phyloP scores from a whole-genome alignment of 768 basidiomycete species.

The Mycena capillaripes region DNA sequence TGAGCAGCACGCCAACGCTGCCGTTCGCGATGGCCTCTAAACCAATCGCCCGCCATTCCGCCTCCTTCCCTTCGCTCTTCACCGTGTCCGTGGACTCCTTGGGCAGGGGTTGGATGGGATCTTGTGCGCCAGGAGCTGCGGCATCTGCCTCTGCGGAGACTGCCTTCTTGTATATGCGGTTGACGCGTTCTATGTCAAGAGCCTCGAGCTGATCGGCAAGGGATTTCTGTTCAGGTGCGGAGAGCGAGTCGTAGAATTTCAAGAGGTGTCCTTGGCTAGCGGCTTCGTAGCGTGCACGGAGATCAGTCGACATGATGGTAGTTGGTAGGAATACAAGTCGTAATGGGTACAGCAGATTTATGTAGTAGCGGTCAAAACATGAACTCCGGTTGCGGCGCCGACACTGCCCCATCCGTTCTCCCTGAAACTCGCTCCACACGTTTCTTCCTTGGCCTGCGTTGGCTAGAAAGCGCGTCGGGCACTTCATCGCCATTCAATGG shows the following conservation, averaged over 20 bases:
- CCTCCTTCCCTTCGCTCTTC: slow-evolving; percentile 66
- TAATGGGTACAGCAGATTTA: background rate
- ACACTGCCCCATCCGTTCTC: slow-evolving; percentile 1
- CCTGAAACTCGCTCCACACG: slow-evolving; percentile 16
- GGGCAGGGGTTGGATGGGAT: slow-evolving; percentile 86
- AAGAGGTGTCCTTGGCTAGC: slow-evolving; percentile 93
- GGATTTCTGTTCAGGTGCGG: slow-evolving; percentile 70
- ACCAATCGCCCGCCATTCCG: slow-evolving; percentile 84
- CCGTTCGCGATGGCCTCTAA: slow-evolving; percentile 85
- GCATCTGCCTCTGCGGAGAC: slow-evolving; percentile 73
- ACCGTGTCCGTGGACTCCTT: slow-evolving; percentile 79
- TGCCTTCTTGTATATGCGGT: slow-evolving; percentile 87
- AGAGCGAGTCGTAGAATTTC: slow-evolving; percentile 85
- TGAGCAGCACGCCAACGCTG: slow-evolving; percentile 93
- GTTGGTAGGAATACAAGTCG: slow-evolving; percentile 25
- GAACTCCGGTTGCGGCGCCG: background rate
- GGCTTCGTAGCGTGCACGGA: slow-evolving; percentile 75
- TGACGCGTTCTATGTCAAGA: slow-evolving; percentile 93
- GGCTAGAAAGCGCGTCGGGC: background rate
- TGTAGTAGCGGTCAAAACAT: slow-evolving; percentile 1
- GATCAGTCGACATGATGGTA: slow-evolving; percentile 68
- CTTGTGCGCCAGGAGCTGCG: slow-evolving; percentile 54
- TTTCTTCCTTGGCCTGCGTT: background rate
- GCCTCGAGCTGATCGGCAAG: slow-evolving; percentile 80
- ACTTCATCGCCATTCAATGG: slow-evolving; percentile 7